Evolutionary conservation across 2,329 filamentous ascomycete genomes (phyloP), one percentile per base, ranked within the genome.

Genomic region (Paecilomyces niveus): DNA sequence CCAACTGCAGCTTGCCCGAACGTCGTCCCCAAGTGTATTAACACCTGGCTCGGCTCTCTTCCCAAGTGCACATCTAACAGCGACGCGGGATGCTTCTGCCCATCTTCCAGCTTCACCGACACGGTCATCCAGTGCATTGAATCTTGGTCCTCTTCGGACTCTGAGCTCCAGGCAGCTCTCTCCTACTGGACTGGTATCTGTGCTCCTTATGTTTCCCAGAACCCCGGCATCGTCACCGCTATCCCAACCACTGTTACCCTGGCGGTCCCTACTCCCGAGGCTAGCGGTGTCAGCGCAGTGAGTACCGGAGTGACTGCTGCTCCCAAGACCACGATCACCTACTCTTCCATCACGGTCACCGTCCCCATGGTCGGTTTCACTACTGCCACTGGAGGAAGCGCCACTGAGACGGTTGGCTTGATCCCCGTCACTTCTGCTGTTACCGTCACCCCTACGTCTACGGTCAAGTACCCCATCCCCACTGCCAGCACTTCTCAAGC

Each of bases 111-210:
- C 57, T 93, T 94, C 77, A 89, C 92, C 70, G 80, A 85, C 74
- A 87, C 87, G 70, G 85, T 97, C 72, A 93, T 89, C 74, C 78
- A 83, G 62, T 97, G 93, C 78, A 81, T 97, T 67, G 85, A 87
- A 69, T 84, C 92, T 58, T 88, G 92, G 82, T 89, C 87, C 63
- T 81, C 82, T 60, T 82, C 82, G 59, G 82, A 87, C 61, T 79
- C 83, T 53, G 83, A 89, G 70, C 81, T 93, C 66, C 80, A 85
- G 57, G 77, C 85, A 66, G 90, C 91, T 61, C 82, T 94, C 60
- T 83, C 84, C 68, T 96, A 90, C 85, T 88, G 97, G 81, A 88
- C 92, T 75, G 92, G 92, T 73, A 90, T 97, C 77, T 97, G 93
- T 79, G 91, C 89, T 59, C 78, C 83, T 56, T 87, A 88, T 75